phyloP scores from a whole-genome alignment of 148 eudicot genomes.

The Suaeda aralocaspica region DNA sequence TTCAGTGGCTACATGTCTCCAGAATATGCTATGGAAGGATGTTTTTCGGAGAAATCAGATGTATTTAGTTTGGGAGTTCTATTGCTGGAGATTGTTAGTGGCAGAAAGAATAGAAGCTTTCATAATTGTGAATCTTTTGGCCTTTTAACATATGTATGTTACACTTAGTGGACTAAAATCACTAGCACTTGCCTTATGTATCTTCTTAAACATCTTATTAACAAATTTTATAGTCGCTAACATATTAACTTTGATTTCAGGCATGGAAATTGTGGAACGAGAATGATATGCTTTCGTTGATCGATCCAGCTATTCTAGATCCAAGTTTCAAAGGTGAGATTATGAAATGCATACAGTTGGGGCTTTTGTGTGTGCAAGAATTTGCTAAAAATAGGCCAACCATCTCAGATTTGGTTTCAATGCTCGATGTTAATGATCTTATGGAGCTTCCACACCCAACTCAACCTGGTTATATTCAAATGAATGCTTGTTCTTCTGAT shows the following conservation, averaged over 20 bases:
- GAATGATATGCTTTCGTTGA: slow-evolving; percentile 21
- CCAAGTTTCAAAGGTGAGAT: slow-evolving; percentile 22
- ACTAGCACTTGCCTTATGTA: too few relatives aligned
- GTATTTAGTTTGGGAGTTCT: slow-evolving; percentile 47
- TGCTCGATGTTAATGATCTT: slow-evolving; percentile 37
- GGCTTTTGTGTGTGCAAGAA: slow-evolving; percentile 59
- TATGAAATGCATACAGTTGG: slow-evolving; percentile 39
- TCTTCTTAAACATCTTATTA: too few relatives aligned
- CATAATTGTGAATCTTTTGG: slow-evolving; percentile 12
- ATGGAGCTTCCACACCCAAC: slow-evolving; percentile 29
- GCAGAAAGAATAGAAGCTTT: slow-evolving; percentile 30
- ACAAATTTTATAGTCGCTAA: too few relatives aligned
- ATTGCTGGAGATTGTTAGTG: slow-evolving; percentile 42
- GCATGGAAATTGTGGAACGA: slow-evolving; percentile 63
- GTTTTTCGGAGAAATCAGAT: slow-evolving; percentile 47
- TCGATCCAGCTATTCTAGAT: slow-evolving; percentile 27
- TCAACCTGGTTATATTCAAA: slow-evolving; percentile 33
- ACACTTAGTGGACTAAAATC: not conserved
- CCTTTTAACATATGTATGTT: slow-evolving; percentile 35
- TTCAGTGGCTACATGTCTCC: slow-evolving; percentile 50
- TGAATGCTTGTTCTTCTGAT: not conserved
- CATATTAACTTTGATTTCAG: slow-evolving; percentile 24
- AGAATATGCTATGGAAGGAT: slow-evolving; percentile 48
- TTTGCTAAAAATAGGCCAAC: slow-evolving; percentile 42
- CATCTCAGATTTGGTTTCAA: slow-evolving; percentile 30